Evolutionary conservation across 2,329 filamentous ascomycete species (phyloP).

Genomic region (Conoideocrella luteorostrata): DNA sequence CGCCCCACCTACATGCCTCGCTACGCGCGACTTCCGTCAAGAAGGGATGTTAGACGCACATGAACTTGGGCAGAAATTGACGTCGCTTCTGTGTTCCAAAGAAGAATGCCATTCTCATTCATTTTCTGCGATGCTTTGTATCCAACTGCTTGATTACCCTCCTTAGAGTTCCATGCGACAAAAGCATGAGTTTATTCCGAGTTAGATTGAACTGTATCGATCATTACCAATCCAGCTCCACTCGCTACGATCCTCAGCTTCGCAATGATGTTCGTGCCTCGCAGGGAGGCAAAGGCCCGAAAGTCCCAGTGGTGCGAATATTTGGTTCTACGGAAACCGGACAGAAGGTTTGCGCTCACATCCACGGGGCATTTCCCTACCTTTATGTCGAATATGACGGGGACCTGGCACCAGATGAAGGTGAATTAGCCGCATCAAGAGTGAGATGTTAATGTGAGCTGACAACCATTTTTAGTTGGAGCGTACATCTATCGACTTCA

Average conservation of each 20-base stretch:
- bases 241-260: constrained; percentile 73
- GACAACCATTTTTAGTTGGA: constrained; percentile 46
- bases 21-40: too few species aligned
- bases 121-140: constrained; percentile 2
- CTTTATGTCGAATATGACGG: constrained; percentile 85
- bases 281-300: constrained; percentile 57
- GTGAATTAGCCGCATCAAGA: constrained; percentile 39
- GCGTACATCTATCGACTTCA: constrained; percentile 73
- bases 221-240: constrained; percentile 78
- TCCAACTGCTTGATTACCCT: background rate
- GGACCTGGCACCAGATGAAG: constrained; percentile 57
- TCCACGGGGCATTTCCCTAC: constrained; percentile 94
- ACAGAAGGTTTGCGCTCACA: constrained; percentile 91
- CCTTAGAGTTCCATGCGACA: constrained; percentile 14
- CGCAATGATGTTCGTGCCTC: constrained; percentile 56
- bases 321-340: constrained; percentile 93
- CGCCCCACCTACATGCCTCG: too few species aligned
- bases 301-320: constrained; percentile 78
- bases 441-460: constrained; percentile 5
- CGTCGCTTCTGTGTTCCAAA: too few species aligned
- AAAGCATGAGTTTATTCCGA: constrained; percentile 62
- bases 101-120: too few species aligned
- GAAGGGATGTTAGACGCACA: too few species aligned
- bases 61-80: too few species aligned
- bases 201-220: constrained; percentile 94